Percentiles rank a stretch among this genome's conserved stretches.
phyloP scores from a whole-genome alignment of 148 eudicot genomes.

The Chenopodium berlandieri region DNA sequence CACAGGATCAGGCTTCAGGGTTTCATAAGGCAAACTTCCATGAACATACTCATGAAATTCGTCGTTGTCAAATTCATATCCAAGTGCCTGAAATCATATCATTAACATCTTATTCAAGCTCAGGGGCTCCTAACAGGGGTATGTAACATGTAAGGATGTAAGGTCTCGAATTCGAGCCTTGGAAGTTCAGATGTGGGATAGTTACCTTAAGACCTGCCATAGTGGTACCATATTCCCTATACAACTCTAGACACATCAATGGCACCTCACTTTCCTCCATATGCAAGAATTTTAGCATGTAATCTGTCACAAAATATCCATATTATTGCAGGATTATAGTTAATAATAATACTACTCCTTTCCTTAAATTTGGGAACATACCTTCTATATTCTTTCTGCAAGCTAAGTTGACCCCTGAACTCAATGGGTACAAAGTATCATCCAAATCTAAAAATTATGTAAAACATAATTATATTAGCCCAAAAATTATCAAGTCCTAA shows the following conservation, averaged over 20 bases:
- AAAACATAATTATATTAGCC: background rate
- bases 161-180: background rate
- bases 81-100: slow-evolving; percentile 52
- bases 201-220: slow-evolving; percentile 94
- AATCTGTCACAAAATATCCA: slow-evolving; percentile 39
- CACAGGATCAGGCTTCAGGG: slow-evolving; percentile 67
- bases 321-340: background rate
- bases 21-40: slow-evolving; percentile 75
- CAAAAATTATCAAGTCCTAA: background rate
- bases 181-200: background rate
- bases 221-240: slow-evolving; percentile 90
- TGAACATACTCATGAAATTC: slow-evolving; percentile 76
- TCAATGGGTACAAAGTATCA: slow-evolving; percentile 86
- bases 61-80: slow-evolving; percentile 75
- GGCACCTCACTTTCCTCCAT: slow-evolving; percentile 76
- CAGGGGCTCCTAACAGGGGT: too few relatives aligned
- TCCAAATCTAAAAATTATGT: slow-evolving; percentile 55
- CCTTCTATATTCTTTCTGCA: slow-evolving; percentile 94
- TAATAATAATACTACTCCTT: background rate
- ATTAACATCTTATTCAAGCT: background rate
- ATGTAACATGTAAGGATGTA: too few relatives aligned
- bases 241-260: slow-evolving; percentile 75
- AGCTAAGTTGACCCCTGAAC: slow-evolving; percentile 84
- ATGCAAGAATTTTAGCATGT: slow-evolving; percentile 58
- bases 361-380: slow-evolving; percentile 17